phyloP scores from a whole-genome alignment of 2,329 filamentous ascomycete species.

The Epichloe hybrida region DNA sequence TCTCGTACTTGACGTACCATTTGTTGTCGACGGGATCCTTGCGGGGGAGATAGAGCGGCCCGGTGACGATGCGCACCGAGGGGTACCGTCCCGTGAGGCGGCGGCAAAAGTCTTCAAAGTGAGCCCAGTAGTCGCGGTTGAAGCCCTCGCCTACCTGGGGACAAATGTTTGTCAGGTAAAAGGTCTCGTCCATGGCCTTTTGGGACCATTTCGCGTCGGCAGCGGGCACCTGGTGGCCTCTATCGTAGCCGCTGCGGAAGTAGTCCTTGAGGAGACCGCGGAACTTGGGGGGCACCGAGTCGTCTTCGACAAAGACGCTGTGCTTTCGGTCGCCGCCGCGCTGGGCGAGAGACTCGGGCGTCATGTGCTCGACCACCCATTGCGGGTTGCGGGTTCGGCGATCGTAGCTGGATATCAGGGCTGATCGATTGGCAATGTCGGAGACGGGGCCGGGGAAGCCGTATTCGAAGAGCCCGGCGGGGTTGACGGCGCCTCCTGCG shows the following conservation, averaged over 20 bases:
- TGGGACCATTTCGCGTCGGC: slow-evolving; percentile 96
- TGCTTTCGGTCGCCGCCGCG: slow-evolving; percentile 73
- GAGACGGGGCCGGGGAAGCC: slow-evolving; percentile 80
- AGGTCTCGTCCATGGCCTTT: slow-evolving; percentile 87
- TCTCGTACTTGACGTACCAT: slow-evolving; percentile 91
- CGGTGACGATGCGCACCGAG: slow-evolving; percentile 80
- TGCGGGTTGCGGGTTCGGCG: slow-evolving; percentile 80
- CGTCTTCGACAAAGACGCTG: slow-evolving; percentile 73
- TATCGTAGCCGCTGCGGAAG: slow-evolving; percentile 85
- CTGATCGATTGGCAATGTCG: slow-evolving; percentile 64
- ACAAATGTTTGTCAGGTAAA: slow-evolving; percentile 91
- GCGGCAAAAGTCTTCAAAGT: slow-evolving; percentile 95
- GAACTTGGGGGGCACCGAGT: slow-evolving; percentile 68
- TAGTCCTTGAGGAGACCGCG: slow-evolving; percentile 87
- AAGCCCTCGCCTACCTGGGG: slow-evolving; percentile 97
- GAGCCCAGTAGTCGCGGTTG: slow-evolving; percentile 98
- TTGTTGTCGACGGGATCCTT: slow-evolving; percentile 73
- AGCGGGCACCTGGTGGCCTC: slow-evolving; percentile 92
- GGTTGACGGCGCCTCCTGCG: slow-evolving; percentile 46
- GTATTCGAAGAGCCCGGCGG: slow-evolving; percentile 66
- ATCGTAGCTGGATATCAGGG: slow-evolving; percentile 80
- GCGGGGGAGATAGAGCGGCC: slow-evolving; percentile 83
- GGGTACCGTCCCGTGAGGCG: slow-evolving; percentile 70
- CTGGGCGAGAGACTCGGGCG: slow-evolving; percentile 62
- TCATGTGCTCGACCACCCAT: slow-evolving; percentile 97